These are phyloP conservation scores for Blastocystis sp. DNA, from an alignment of 352 stramenopile genomes.

Conservation along the genomic window DNA sequence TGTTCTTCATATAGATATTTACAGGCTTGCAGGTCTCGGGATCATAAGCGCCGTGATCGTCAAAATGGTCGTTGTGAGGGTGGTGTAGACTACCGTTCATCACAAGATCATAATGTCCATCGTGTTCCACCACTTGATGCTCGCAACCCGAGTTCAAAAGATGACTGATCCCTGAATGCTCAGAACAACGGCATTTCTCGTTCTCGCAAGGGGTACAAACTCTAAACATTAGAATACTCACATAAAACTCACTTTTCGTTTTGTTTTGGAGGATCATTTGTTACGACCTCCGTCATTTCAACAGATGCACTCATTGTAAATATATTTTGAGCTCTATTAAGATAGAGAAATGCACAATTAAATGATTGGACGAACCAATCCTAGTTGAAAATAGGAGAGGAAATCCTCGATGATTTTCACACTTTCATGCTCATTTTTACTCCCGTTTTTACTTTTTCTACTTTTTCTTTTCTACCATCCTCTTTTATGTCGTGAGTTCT, in stretches of 20 bases:
- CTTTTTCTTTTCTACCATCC: no score
- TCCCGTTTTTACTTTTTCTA: neutral
- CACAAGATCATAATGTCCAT: slow-evolving; percentile 19
- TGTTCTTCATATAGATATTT: slow-evolving; percentile 19
- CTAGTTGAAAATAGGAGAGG: slow-evolving; percentile 57
- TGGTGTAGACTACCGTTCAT: slow-evolving; percentile 45
- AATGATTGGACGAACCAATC: slow-evolving; percentile 6
- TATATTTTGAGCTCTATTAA: neutral
- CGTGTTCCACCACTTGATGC: slow-evolving; percentile 38
- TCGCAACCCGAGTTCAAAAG: neutral
- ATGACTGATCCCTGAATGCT: neutral
- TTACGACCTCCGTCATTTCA: neutral
- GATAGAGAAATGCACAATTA: neutral
- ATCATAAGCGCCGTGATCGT: slow-evolving; percentile 49
- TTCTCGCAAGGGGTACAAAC: neutral
- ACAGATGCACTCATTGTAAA: slow-evolving; percentile 22
- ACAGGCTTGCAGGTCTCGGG: neutral
- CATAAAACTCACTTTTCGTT: neutral
- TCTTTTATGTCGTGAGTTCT: no score
- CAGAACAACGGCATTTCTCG: neutral
- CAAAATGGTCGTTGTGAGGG: slow-evolving; percentile 34
- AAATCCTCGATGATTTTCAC: slow-evolving; percentile 6
- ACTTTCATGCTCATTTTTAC: neutral
- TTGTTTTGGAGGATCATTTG: neutral
- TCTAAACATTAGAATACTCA: neutral